Conservation (phyloP, 2,329 filamentous ascomycete genomes). For the Exophiala alcalophila region DNA sequence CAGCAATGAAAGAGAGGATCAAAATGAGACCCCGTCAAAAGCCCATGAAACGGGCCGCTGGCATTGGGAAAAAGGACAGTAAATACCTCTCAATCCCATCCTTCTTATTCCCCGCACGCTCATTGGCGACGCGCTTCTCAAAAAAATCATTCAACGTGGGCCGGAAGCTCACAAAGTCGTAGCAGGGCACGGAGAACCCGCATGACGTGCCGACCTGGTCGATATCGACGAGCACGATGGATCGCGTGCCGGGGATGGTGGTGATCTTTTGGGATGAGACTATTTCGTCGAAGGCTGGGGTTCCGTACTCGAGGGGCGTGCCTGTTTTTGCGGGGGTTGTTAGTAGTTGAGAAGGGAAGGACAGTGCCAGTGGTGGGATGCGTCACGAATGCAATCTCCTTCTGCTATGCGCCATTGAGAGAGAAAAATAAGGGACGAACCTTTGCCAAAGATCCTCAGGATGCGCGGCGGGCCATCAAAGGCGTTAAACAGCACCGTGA, state of each 20-base stretch:
- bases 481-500: slow-evolving; percentile 71
- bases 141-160: slow-evolving; percentile 29
- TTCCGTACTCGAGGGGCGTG: slow-evolving; percentile 59
- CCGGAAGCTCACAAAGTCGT: slow-evolving; percentile 27
- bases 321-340: slow-evolving; percentile 52
- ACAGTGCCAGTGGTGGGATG: too few species aligned
- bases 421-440: slow-evolving; percentile 15
- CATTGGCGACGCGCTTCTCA: slow-evolving; percentile 23
- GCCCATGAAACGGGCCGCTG: not conserved
- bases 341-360: not conserved
- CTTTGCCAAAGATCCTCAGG: slow-evolving; percentile 43
- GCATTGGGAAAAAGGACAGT: not conserved
- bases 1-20: not conserved
- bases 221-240: slow-evolving; percentile 60
- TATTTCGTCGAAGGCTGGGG: slow-evolving; percentile 48
- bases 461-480: slow-evolving; percentile 61
- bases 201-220: slow-evolving; percentile 66
- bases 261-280: slow-evolving; percentile 34
- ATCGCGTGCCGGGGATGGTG: slow-evolving; percentile 50
- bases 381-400: too few species aligned
- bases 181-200: slow-evolving; percentile 56
- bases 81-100: slow-evolving; percentile 41
- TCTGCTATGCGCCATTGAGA: too few species aligned
- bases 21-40: not conserved
- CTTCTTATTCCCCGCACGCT: slow-evolving; percentile 46